A percentile compares a stretch with the other conserved stretches of the same genome.
Conservation (phyloP, 2,329 filamentous ascomycete genomes). For the Cladosporium sp. region DNA sequence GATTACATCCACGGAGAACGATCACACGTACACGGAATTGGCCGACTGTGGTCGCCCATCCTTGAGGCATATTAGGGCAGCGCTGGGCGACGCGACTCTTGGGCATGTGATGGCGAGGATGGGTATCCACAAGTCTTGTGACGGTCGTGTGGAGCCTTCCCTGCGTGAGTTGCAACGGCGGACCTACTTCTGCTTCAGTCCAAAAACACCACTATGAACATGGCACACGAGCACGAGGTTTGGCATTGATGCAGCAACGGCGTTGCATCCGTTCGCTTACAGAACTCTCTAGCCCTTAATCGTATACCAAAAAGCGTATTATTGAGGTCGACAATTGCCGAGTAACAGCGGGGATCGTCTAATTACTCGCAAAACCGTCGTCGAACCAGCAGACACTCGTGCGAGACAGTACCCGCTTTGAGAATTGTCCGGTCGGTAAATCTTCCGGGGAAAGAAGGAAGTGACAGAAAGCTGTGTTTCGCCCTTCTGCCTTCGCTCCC, state of each 20-base stretch:
- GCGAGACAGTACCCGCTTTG: background rate
- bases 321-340: background rate
- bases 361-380: background rate
- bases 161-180: background rate
- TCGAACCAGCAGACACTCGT: background rate
- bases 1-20: too few relatives aligned
- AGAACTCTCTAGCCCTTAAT: too few relatives aligned
- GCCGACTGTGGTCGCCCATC: too few relatives aligned
- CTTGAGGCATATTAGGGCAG: too few relatives aligned
- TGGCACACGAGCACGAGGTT: background rate
- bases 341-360: background rate
- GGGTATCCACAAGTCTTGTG: slow-evolving; percentile 7
- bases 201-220: background rate
- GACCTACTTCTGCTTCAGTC: background rate
- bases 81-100: background rate
- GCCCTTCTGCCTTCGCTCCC: background rate
- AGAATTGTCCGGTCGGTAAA: background rate
- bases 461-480: slow-evolving; percentile 7
- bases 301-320: too few relatives aligned
- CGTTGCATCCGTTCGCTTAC: too few relatives aligned
- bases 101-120: slow-evolving; percentile 6
- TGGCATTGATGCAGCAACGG: too few relatives aligned
- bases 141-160: background rate
- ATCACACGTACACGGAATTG: too few relatives aligned
- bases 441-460: background rate